These are phyloP conservation scores for Picochlorum sp. DNA, from an alignment of 139 green algal genomes.

Conservation along the genomic window DNA sequence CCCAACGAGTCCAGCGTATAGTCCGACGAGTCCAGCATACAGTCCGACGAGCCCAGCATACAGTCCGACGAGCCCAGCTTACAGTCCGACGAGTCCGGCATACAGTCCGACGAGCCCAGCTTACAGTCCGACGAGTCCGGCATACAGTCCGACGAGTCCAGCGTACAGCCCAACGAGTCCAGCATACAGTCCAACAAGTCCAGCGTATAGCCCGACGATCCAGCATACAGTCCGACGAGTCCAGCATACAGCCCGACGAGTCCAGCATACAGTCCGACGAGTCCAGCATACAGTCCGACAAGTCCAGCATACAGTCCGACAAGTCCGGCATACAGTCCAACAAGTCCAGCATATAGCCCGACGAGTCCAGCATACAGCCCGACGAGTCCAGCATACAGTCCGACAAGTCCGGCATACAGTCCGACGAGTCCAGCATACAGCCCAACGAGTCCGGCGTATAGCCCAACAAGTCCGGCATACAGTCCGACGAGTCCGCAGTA, in stretches of 20 bases:
- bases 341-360: constrained; percentile 8
- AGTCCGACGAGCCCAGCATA: constrained; percentile 61
- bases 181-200: constrained; percentile 55
- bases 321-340: constrained; percentile 12
- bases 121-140: constrained; percentile 25
- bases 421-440: constrained; percentile 42
- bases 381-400: constrained; percentile 17
- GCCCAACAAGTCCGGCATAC: constrained; percentile 58
- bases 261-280: constrained; percentile 63
- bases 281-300: constrained; percentile 21
- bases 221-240: constrained; percentile 55
- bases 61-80: constrained; percentile 43
- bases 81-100: constrained; percentile 53
- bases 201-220: constrained; percentile 37
- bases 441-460: constrained; percentile 45
- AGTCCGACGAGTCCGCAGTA: constrained; percentile 58
- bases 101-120: constrained; percentile 60
- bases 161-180: constrained; percentile 59
- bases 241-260: constrained; percentile 58
- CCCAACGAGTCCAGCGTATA: constrained; percentile 46
- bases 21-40: constrained; percentile 31
- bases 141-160: constrained; percentile 57
- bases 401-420: constrained; percentile 36
- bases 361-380: constrained; percentile 11
- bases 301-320: constrained; percentile 62